phyloP scores from a whole-genome alignment of 2,329 filamentous ascomycete species.

The Proliferodiscus dingleyae region DNA sequence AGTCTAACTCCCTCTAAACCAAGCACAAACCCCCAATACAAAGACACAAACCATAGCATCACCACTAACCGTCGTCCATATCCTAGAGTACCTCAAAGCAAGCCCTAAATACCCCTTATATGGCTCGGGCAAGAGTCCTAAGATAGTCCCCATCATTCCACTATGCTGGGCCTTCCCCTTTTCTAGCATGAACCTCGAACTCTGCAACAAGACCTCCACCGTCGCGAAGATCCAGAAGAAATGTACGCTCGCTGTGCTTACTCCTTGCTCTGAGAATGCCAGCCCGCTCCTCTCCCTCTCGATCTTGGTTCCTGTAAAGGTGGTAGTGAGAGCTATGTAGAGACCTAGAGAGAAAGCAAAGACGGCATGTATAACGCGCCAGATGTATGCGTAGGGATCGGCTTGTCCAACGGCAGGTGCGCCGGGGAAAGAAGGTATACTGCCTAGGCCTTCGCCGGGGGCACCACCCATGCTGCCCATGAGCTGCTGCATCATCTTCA shows the following conservation, averaged over 20 bases:
- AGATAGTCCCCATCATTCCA: constrained; percentile 59
- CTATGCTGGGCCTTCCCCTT: constrained; percentile 49
- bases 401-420: constrained; percentile 37
- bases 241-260: constrained; percentile 39
- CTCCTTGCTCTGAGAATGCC: constrained; percentile 22
- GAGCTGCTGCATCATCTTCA: constrained; percentile 73
- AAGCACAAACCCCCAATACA: constrained; percentile 49
- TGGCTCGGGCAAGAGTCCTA: constrained; percentile 61
- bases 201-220: constrained; percentile 67
- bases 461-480: constrained; percentile 52
- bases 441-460: constrained; percentile 29
- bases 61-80: constrained; percentile 64
- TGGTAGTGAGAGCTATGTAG: constrained; percentile 63
- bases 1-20: constrained; percentile 23
- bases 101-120: constrained; percentile 58
- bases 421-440: constrained; percentile 33
- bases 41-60: constrained; percentile 76
- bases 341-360: constrained; percentile 65
- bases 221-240: constrained; percentile 82
- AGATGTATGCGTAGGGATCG: constrained; percentile 49
- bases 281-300: constrained; percentile 45
- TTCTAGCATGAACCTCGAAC: constrained; percentile 66
- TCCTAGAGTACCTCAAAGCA: constrained; percentile 61
- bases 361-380: constrained; percentile 69
- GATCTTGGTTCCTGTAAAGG: constrained; percentile 62